A percentile compares a stretch with the other conserved stretches of the same genome.
Evolutionary conservation across 768 basidiomycete genomes (phyloP).

Genomic region (Serendipita indica): DNA sequence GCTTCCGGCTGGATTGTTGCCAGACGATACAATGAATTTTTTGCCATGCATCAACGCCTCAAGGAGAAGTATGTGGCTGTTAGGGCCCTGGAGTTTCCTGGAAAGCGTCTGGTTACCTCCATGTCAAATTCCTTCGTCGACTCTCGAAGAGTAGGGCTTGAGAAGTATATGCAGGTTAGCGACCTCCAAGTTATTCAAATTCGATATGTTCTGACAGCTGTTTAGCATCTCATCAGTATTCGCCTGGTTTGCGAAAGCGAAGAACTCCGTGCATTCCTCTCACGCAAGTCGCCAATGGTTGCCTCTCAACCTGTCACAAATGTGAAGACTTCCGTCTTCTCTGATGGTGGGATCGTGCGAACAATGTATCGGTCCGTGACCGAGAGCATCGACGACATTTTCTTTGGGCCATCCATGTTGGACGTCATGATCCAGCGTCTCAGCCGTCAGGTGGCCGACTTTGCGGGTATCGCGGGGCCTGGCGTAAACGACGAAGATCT

Average conservation of each 20-base stretch:
- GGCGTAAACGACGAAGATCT: constrained; percentile 73
- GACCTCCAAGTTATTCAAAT: constrained; percentile 3
- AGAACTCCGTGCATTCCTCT: constrained; percentile 73
- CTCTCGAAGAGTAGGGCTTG: constrained; percentile 56
- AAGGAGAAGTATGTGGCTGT: constrained; percentile 58
- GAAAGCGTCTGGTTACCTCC: constrained; percentile 81
- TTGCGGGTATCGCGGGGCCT: constrained; percentile 68
- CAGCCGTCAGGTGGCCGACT: constrained; percentile 77
- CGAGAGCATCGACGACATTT: constrained; percentile 92
- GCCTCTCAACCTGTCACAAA: constrained; percentile 31
- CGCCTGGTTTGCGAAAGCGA: constrained; percentile 67
- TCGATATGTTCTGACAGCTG: not conserved
- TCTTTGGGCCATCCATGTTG: constrained; percentile 90
- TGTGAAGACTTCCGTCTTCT: constrained; percentile 33
- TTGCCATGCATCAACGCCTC: constrained; percentile 73
- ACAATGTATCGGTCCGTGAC: constrained; percentile 84
- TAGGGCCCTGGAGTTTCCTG: constrained; percentile 72
- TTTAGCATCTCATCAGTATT: constrained; percentile 55
- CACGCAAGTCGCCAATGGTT: constrained; percentile 71
- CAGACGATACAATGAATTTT: constrained; percentile 88
- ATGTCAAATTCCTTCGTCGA: constrained; percentile 83
- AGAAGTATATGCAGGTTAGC: constrained; percentile 80
- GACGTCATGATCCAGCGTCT: constrained; percentile 89
- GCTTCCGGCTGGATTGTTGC: constrained; percentile 87
- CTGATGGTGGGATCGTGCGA: constrained; percentile 64